Evolutionary conservation across 2,329 filamentous ascomycete genomes (phyloP).

Genomic region (Colletotrichum orbiculare): DNA sequence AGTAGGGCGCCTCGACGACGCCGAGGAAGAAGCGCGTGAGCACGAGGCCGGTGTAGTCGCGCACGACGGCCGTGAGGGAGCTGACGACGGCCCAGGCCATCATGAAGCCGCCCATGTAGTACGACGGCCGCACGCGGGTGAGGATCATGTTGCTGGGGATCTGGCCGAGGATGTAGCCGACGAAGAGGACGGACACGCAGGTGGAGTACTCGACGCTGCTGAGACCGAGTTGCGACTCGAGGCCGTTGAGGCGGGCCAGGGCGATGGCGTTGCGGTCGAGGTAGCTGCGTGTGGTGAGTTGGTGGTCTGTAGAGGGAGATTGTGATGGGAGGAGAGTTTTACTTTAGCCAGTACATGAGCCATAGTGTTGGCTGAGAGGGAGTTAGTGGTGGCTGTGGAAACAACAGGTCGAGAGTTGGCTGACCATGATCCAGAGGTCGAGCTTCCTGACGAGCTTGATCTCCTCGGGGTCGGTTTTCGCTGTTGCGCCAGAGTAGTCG

Average conservation of each 20-base stretch:
- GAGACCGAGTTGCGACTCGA: constrained; percentile 40
- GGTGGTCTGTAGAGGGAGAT: no score
- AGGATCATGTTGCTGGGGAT: constrained; percentile 51
- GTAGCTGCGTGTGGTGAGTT: constrained; percentile 17
- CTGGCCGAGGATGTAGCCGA: constrained; percentile 51
- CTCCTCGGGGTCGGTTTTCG: constrained; percentile 52
- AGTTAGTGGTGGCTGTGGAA: background rate
- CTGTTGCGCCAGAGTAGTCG: constrained; percentile 52
- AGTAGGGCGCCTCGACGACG: constrained; percentile 53
- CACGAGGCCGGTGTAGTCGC: constrained; percentile 54
- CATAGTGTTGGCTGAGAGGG: constrained; percentile 47
- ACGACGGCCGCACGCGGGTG: constrained; percentile 60
- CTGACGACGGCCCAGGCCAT: constrained; percentile 54
- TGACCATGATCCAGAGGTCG: constrained; percentile 51
- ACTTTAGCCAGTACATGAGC: constrained; percentile 46
- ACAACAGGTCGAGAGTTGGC: background rate
- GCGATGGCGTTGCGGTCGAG: constrained; percentile 42
- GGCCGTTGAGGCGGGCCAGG: constrained; percentile 44
- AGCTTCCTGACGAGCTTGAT: constrained; percentile 53
- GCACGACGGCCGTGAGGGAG: constrained; percentile 52
- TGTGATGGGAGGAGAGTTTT: background rate
- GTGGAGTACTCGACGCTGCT: constrained; percentile 47
- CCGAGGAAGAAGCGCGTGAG: constrained; percentile 51
- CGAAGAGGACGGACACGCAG: constrained; percentile 49
- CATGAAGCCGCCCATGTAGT: constrained; percentile 58